These are phyloP conservation scores for Mortierella claussenii DNA, from an alignment of 192 early-diverging fungal genomes.

Conservation along the genomic window DNA sequence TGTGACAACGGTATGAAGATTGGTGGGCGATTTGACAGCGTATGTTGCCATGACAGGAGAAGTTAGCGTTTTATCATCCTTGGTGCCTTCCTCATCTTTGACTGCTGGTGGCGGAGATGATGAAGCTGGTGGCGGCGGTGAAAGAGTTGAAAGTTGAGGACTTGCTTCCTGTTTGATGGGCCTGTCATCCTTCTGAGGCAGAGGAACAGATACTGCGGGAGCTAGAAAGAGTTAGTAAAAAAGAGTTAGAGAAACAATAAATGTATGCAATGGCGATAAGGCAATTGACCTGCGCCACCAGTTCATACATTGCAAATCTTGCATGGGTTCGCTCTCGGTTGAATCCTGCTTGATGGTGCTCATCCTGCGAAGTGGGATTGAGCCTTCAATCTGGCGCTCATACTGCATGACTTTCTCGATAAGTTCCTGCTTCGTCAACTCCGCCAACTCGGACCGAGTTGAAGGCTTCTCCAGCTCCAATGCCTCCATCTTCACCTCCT, in stretches of 20 bases:
- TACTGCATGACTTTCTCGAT: slow-evolving; percentile 59
- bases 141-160: slow-evolving; percentile 6
- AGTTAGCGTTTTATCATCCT: slow-evolving; percentile 30
- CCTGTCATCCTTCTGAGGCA: background rate
- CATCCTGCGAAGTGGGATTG: slow-evolving; percentile 23
- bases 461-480: slow-evolving; percentile 39
- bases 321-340: background rate
- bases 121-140: slow-evolving; percentile 11
- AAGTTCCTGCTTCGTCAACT: slow-evolving; percentile 47
- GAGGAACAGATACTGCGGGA: background rate
- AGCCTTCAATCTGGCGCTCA: slow-evolving; percentile 49
- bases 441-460: slow-evolving; percentile 24
- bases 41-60: slow-evolving; percentile 17
- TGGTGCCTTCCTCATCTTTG: slow-evolving; percentile 2
- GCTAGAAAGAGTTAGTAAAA: slow-evolving; percentile 2
- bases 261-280: no score
- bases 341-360: slow-evolving; percentile 34
- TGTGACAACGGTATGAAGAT: slow-evolving; percentile 32
- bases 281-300: background rate
- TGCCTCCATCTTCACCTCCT: slow-evolving; percentile 18
- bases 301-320: slow-evolving; percentile 15
- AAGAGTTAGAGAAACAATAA: background rate
- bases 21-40: slow-evolving; percentile 49
- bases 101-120: background rate
- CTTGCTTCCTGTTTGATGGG: slow-evolving; percentile 12